Percentiles rank a stretch among this genome's conserved stretches.
Evolutionary conservation across 257 asterid species (phyloP).

Genomic region (Cynanchum wilfordii): DNA sequence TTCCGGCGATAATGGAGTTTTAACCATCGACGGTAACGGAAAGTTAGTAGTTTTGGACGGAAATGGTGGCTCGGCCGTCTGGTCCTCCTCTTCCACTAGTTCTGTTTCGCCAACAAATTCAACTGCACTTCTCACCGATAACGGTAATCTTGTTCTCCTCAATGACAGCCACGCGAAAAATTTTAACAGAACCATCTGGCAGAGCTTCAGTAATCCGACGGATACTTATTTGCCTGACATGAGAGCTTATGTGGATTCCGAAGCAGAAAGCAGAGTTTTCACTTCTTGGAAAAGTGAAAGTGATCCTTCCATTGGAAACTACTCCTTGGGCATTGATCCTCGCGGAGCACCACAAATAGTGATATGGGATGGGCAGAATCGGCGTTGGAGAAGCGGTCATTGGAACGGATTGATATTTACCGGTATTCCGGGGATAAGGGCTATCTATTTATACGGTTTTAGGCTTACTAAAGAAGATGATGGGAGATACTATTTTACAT

Average conservation of each 20-base stretch:
- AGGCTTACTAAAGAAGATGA: conserved; percentile 21
- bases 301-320: conserved; percentile 68
- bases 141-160: conserved; percentile 41
- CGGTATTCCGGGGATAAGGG: conserved; percentile 42
- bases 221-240: conserved; percentile 63
- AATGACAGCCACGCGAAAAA: background rate
- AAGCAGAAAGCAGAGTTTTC: conserved; percentile 32
- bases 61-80: conserved; percentile 7
- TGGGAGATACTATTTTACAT: conserved; percentile 30
- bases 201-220: conserved; percentile 54
- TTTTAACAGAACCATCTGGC: conserved; percentile 25
- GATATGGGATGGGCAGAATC: conserved; percentile 55
- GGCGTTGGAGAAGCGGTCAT: conserved; percentile 78
- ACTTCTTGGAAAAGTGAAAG: conserved; percentile 48
- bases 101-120: conserved; percentile 26
- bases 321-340: conserved; percentile 59
- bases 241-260: conserved; percentile 28
- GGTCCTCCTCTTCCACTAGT: conserved; percentile 41
- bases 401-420: conserved; percentile 46
- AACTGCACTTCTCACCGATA: conserved; percentile 35
- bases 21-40: conserved; percentile 32
- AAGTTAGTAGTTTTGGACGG: conserved; percentile 40
- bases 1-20: conserved; percentile 36
- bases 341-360: conserved; percentile 69
- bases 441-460: conserved; percentile 43